Percentiles rank a stretch among this genome's conserved stretches.
Conservation (phyloP, 495 filamentous ascomycete genomes). For the Chaetomium tenue region DNA sequence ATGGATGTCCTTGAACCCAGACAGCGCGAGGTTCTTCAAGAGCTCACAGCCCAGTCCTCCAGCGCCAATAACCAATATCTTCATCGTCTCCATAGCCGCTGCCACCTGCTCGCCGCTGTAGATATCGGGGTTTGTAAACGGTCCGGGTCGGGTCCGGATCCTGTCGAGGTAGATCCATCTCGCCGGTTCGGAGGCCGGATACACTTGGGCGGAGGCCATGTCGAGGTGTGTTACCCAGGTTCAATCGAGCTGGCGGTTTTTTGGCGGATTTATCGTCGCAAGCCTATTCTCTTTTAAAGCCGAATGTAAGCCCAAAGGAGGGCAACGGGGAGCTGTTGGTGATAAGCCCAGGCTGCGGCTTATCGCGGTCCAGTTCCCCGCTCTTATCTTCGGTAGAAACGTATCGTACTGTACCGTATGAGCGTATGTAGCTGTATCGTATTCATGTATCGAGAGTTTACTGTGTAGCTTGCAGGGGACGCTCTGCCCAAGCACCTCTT, state of each 20-base stretch:
- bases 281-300: not conserved
- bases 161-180: slow-evolving; percentile 71
- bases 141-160: slow-evolving; percentile 70
- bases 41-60: slow-evolving; percentile 97
- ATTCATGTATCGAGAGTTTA: too few relatives aligned
- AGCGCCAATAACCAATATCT: slow-evolving; percentile 58
- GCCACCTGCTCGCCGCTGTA: slow-evolving; percentile 62
- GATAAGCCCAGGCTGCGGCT: slow-evolving; percentile 1
- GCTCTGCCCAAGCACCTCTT: not conserved
- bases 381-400: slow-evolving; percentile 13
- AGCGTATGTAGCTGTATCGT: too few relatives aligned
- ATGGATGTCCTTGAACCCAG: slow-evolving; percentile 94
- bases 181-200: slow-evolving; percentile 29
- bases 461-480: too few relatives aligned
- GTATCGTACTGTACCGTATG: not conserved
- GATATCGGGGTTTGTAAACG: slow-evolving; percentile 71
- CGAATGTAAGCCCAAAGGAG: not conserved
- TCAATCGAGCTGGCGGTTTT: not conserved
- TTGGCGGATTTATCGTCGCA: not conserved
- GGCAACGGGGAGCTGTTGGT: slow-evolving; percentile 7
- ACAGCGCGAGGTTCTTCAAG: slow-evolving; percentile 91
- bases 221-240: not conserved
- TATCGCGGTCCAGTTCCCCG: slow-evolving; percentile 10
- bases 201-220: slow-evolving; percentile 34
- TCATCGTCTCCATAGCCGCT: slow-evolving; percentile 54